A percentile compares a stretch with the other conserved stretches of the same genome.
These are phyloP conservation scores for Rhododendron griersonianum DNA, from an alignment of 148 eudicot species.

Conservation along the genomic window DNA sequence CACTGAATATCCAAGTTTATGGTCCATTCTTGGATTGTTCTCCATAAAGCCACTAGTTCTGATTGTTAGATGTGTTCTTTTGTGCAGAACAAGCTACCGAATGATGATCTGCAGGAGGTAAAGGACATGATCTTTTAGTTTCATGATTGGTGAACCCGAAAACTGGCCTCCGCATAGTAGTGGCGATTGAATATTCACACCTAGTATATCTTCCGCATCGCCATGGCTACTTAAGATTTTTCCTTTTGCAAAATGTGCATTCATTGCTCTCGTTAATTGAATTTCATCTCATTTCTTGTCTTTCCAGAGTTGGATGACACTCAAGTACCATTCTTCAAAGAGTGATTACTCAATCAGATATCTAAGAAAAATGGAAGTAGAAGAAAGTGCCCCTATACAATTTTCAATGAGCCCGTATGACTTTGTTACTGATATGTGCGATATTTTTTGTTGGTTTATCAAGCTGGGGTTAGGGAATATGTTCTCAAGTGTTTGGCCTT, in stretches of 20 bases:
- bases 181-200: background rate
- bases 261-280: background rate
- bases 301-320: conserved; percentile 60
- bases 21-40: background rate
- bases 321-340: conserved; percentile 55
- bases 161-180: background rate
- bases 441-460: background rate
- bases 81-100: conserved; percentile 44
- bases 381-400: conserved; percentile 36
- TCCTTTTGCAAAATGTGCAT: background rate
- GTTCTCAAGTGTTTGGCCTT: background rate
- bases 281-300: conserved; percentile 1
- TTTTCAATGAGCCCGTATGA: conserved; percentile 77
- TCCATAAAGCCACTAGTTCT: conserved; percentile 12
- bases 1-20: background rate
- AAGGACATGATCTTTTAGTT: conserved; percentile 4
- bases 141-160: background rate
- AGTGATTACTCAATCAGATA: conserved; percentile 45
- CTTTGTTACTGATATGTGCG: background rate
- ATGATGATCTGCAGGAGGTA: conserved; percentile 50
- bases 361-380: conserved; percentile 52
- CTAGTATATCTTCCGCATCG: background rate
- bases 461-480: background rate
- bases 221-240: background rate
- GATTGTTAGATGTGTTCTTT: conserved; percentile 6